Evolutionary conservation across 345 rosid species (phyloP).

Genomic region (Triadica sebifera): DNA sequence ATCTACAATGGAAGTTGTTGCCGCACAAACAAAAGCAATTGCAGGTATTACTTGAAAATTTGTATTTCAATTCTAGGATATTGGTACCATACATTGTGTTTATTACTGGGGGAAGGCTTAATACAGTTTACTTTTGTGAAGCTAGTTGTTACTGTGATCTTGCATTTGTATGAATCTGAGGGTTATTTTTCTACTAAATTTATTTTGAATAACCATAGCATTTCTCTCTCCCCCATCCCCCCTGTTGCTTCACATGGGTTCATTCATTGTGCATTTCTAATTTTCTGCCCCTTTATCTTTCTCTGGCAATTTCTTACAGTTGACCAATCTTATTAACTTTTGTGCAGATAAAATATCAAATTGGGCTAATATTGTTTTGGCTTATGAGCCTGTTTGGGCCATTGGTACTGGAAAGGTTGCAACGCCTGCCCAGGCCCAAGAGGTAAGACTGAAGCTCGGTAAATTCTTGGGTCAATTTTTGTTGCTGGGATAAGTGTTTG

Average conservation of each 20-base stretch:
- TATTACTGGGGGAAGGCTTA: background rate
- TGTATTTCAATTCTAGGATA: background rate
- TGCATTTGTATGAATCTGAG: background rate
- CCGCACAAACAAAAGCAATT: conserved; percentile 68
- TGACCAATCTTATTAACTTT: background rate
- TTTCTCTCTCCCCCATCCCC: background rate
- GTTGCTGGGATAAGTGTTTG: background rate
- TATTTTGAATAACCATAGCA: background rate
- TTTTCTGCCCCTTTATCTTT: background rate
- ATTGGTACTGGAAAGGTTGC: conserved; percentile 86
- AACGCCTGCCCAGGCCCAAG: conserved; percentile 75
- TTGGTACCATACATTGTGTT: background rate
- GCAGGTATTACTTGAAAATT: conserved; percentile 42
- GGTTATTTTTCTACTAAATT: background rate
- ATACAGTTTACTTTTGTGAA: background rate
- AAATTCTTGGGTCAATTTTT: background rate
- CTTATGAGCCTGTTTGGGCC: conserved; percentile 88
- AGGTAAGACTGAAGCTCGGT: conserved; percentile 35
- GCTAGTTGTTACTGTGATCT: background rate
- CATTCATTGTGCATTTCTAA: background rate
- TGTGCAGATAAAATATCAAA: conserved; percentile 47
- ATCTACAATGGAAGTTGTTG: conserved; percentile 61
- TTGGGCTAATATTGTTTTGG: conserved; percentile 63
- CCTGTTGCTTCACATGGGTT: background rate
- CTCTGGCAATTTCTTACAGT: background rate